phyloP scores from a whole-genome alignment of 2,329 filamentous ascomycete genomes.

The Aspergillus jensenii region DNA sequence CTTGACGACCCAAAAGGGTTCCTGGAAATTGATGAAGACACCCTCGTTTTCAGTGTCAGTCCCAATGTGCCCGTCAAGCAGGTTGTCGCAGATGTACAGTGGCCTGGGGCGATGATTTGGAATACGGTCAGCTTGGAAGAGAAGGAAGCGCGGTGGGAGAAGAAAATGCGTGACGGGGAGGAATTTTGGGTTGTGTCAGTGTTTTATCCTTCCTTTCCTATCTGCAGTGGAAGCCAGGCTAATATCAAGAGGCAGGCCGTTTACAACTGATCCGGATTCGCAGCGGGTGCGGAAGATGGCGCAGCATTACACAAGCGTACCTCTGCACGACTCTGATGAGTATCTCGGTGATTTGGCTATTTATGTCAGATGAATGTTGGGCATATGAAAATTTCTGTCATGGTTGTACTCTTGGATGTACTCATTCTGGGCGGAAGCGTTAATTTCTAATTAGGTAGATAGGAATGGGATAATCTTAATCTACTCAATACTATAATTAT shows the following conservation, averaged over 20 bases:
- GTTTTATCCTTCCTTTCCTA: background rate
- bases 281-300: conserved; percentile 22
- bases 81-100: conserved; percentile 40
- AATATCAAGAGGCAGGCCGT: conserved; percentile 10
- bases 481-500: background rate
- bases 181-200: conserved; percentile 20
- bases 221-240: background rate
- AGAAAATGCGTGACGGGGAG: conserved; percentile 14
- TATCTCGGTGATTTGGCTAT: conserved; percentile 22
- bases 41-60: conserved; percentile 37
- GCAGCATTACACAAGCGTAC: conserved; percentile 16
- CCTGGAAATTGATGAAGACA: conserved; percentile 37
- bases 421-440: background rate
- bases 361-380: conserved; percentile 14
- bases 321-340: conserved; percentile 16
- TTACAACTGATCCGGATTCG: conserved; percentile 24
- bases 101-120: conserved; percentile 34
- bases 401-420: no score
- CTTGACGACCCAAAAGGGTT: conserved; percentile 36
- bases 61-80: conserved; percentile 37
- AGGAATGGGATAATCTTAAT: background rate
- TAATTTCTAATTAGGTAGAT: background rate
- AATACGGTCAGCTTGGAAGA: conserved; percentile 14
- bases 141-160: conserved; percentile 15
- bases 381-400: background rate